Base-by-base conservation (phyloP, 371 early-diverging fungal genomes). In the Mortierella sp. region DNA sequence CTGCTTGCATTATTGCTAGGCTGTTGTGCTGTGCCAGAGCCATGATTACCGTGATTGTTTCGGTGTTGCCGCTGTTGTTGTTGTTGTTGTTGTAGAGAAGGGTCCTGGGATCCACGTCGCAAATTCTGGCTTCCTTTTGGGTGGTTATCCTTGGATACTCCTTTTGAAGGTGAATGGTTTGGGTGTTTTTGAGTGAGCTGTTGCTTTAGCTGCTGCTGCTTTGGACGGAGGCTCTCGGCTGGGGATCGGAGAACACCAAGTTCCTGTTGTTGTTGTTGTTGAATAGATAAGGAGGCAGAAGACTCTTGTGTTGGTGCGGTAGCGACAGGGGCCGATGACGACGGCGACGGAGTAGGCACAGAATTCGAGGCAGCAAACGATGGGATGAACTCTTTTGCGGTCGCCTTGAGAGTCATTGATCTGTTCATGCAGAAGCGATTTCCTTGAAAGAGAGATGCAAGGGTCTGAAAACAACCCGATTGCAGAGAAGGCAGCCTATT, bases 361-460 rank as follows among this genome's bases (percentile, higher is more conserved):
- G 74, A 43, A 51, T 60, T 64, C 46, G 69, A 43, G 47, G 68
- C 12, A 29, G 37, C 69, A 60, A 75, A 67, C 55, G 75, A 70
- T 44, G 75, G 75, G 28, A 70, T 70, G 75, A 75, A 75, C 70
- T 67, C 75, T 70, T 75, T 75, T 62, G 75, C 75, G 21, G 67
- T 70, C 48, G 75, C 75, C 75, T 75, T 75, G 70, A 75, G 75
- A 44, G 75, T 63, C 75, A 75, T 75, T 70, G 70, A 66, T 62
- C 58, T 50, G 66, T 59, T 61, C 66, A 70, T 66, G 75, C 62
- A 65, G 30, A 37, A 37, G 37, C 37, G 9, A 37, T 37, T 37
- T 37, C 37, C 37, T 3, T 37, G 37, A 9, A 37, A 37, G 37
- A 37, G 57, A 28, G 30, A 57, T 57, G 57, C 26, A 53, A 53